Conservation (phyloP, 768 basidiomycete genomes). For the Tulasnella sp. region DNA sequence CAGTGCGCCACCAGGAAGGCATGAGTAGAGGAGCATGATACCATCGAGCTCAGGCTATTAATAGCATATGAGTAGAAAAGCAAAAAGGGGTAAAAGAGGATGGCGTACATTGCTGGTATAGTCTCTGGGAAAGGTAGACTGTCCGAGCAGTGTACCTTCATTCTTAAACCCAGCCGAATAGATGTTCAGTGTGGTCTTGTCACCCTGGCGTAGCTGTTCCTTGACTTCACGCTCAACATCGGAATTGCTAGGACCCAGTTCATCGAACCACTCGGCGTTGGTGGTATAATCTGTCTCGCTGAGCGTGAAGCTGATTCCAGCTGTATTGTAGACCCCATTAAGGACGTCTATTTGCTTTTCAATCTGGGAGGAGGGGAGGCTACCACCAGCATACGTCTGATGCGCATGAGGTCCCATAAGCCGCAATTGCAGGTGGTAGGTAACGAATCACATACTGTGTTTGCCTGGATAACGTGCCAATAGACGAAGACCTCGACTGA, state of each 20-base stretch:
- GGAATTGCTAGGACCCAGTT: slow-evolving; percentile 22
- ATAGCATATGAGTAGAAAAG: background rate
- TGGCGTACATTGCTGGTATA: background rate
- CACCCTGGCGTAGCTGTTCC: slow-evolving; percentile 27
- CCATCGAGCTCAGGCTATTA: slow-evolving; percentile 28
- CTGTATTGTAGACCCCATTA: slow-evolving; percentile 19
- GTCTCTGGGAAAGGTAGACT: slow-evolving; percentile 30
- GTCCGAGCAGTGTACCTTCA: slow-evolving; percentile 27
- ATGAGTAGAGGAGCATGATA: slow-evolving; percentile 27
- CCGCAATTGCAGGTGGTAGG: no score
- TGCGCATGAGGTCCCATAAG: no score
- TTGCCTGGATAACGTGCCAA: no score
- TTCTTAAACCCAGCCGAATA: slow-evolving; percentile 25
- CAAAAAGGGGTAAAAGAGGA: no score
- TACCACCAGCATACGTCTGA: no score
- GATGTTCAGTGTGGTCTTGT: slow-evolving; percentile 26
- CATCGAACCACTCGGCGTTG: slow-evolving; percentile 23
- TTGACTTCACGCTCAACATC: slow-evolving; percentile 30
- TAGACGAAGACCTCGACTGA: no score
- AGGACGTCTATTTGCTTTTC: slow-evolving; percentile 17
- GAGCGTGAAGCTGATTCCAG: slow-evolving; percentile 20
- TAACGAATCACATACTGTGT: no score
- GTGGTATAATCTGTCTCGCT: slow-evolving; percentile 18
- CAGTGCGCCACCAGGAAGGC: slow-evolving; percentile 25
- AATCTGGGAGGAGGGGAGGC: no score